Evolutionary conservation across 2,329 filamentous ascomycete genomes (phyloP), one percentile per base, ranked within the genome.

Genomic region (Epichloe gansuensis): DNA sequence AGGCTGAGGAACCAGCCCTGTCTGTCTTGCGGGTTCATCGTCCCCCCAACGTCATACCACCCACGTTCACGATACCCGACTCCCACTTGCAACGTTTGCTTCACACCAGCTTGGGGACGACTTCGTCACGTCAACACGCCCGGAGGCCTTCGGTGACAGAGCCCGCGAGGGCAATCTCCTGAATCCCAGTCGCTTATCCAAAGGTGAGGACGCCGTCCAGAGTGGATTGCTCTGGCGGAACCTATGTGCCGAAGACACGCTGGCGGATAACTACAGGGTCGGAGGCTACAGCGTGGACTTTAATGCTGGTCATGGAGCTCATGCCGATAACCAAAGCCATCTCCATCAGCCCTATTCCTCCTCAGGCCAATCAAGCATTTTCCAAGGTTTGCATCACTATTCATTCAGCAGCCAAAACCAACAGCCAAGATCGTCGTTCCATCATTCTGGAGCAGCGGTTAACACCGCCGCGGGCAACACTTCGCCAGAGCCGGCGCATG

Each of bases 221-320:
- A 80, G 83, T 82, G 81, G 74, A 72, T 78, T 77, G 82, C 82
- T 86, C 83, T 86, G 82, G 83, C 81, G 81, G 81, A 77, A 81
- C 80, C 81, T 78, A 85, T 85, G 81, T 71, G 78, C 79, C 72
- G 78, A 75, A 75, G 80, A 73, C 78, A 85, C 80, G 75, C 80
- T 86, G 80, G 82, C 81, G 77, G 77, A 80, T 77, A 81, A 83
- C 71, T 88, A 87, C 75, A 80, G 82, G 77, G 76, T 81, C 72
- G 78, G 76, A 69, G 80, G 83, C 75, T 85, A 85, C 76, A 80
- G 84, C 79, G 82, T 86, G 77, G 81, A 85, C 69, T 87, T 86
- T 74, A 77, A 82, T 72, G 74, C 54, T 55, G 51, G 81, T 68
- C 83, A 85, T 73, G 79, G 77, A 65, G 76, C 76, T 71, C 78